Evolutionary conservation across 1,139 yeast genomes (phyloP), one percentile per base, ranked within the genome.

Genomic region (Magnusiomyces paraingens): DNA sequence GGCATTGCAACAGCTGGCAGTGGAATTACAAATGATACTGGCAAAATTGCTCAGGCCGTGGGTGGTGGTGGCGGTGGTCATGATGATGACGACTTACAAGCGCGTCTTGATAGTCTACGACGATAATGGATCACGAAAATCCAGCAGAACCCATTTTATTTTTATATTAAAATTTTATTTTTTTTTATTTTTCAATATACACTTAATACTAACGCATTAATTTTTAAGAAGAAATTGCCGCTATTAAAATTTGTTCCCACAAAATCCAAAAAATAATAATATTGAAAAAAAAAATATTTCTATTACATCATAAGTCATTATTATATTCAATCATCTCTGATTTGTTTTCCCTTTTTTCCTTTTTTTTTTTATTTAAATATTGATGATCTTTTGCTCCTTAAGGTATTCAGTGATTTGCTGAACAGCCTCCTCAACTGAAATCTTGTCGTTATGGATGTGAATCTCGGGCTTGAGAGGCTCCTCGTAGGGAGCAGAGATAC

Each of bases 401-500:
- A 91, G 79, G 69, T 88, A 90, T 51, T 82, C 82, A 61, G 81
- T 78, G 66, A 91, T 86, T 63, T 78, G 76, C 62, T 78, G 73
- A 40, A 95, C 96, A 62, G 91, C 82, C 66, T 89, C 86, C 73
- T 91, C 96, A 48, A 89, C 79, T 32, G 86, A 72, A 55, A 77
- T 74, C 63, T 83, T 79, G 67, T 84, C 84, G 59, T 93, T 88
- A 64, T 80, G 81, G 67, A 91, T 74, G 67, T 85, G 93, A 59
- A 91, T 77, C 73, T 91, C 98, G 43, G 98, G 87, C 39, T 73
- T 67, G 60, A 79, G 84, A 50, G 98, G 98, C 1, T 87, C 94
- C 75, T 91, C 98, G 69, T 91, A 91, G 42, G 98, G 98, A 15
- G 96, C 97, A 62, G 91, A 84, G 58, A 91, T 84, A 55, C 98